phyloP scores from a whole-genome alignment of 1,284 basidiomycete species.

The Limonomyces culmigenus region DNA sequence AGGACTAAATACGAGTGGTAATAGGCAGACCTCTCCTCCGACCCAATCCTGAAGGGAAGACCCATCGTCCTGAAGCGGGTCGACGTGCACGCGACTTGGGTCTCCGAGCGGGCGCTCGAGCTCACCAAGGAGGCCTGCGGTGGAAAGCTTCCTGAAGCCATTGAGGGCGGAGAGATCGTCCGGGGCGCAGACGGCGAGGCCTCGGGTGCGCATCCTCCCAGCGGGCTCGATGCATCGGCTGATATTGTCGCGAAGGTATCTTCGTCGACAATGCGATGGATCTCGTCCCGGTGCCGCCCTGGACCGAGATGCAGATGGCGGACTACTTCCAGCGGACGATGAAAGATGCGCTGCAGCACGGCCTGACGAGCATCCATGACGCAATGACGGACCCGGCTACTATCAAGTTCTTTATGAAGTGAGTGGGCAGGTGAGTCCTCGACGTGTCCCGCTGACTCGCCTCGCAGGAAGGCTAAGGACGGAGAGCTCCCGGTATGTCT shows the following conservation, averaged over 20 bases:
- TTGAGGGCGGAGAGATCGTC: constrained; percentile 66
- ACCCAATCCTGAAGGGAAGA: constrained; percentile 43
- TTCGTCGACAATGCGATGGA: constrained; percentile 61
- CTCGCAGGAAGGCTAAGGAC: constrained; percentile 24
- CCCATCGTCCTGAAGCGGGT: constrained; percentile 59
- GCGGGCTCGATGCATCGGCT: constrained; percentile 2
- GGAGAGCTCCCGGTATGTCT: constrained; percentile 43
- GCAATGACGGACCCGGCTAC: constrained; percentile 38
- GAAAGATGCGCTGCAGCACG: constrained; percentile 51
- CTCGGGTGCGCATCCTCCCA: constrained; percentile 34
- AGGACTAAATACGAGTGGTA: no score
- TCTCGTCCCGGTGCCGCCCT: constrained; percentile 48
- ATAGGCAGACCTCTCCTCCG: constrained; percentile 36
- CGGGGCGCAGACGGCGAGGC: constrained; percentile 47
- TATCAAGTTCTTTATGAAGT: constrained; percentile 53
- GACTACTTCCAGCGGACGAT: constrained; percentile 49
- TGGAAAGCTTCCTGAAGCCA: constrained; percentile 28
- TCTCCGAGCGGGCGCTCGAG: constrained; percentile 52
- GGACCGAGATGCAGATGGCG: constrained; percentile 38
- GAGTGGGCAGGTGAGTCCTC: no score
- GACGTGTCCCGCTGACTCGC: no score
- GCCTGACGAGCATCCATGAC: constrained; percentile 76
- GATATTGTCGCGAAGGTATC: constrained; percentile 25
- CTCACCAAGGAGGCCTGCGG: constrained; percentile 19
- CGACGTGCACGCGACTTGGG: constrained; percentile 79